Percentiles rank a stretch among this genome's conserved stretches.
phyloP scores from a whole-genome alignment of 129 eudicot species.

The Smallanthus sonchifolius region DNA sequence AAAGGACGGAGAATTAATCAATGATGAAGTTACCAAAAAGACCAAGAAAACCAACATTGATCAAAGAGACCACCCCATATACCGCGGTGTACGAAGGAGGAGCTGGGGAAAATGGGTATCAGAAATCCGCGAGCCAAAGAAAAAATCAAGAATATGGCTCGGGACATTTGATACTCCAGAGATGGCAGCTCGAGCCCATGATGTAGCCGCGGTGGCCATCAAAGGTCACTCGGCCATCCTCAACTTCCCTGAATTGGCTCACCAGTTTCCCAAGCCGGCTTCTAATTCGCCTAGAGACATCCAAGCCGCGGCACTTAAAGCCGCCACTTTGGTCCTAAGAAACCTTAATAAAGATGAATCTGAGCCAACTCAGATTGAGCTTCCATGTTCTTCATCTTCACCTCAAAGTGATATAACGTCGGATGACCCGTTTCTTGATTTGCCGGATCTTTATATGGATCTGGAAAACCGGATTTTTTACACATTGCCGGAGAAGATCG shows the following conservation, averaged over 20 bases:
- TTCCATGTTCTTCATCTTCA: slow-evolving; percentile 11
- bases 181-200: slow-evolving; percentile 48
- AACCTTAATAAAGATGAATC: slow-evolving; percentile 2
- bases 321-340: slow-evolving; percentile 6
- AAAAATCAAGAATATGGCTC: slow-evolving; percentile 43
- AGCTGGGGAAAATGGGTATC: slow-evolving; percentile 40
- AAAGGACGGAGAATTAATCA: background rate
- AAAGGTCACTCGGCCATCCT: slow-evolving; percentile 27
- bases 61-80: slow-evolving; percentile 7
- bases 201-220: slow-evolving; percentile 28
- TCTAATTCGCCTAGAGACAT: slow-evolving; percentile 30
- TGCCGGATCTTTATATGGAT: slow-evolving; percentile 25
- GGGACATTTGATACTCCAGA: slow-evolving; percentile 33
- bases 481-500: slow-evolving; percentile 12
- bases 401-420: slow-evolving; percentile 20
- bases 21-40: background rate
- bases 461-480: slow-evolving; percentile 9
- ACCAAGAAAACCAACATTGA: background rate
- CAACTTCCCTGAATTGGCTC: slow-evolving; percentile 26
- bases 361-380: background rate
- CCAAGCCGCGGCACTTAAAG: slow-evolving; percentile 27
- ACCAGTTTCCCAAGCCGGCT: slow-evolving; percentile 17
- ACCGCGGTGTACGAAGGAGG: slow-evolving; percentile 29
- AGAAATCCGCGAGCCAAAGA: background rate
- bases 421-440: slow-evolving; percentile 26